These are phyloP conservation scores for Ceratobasidium theobromae DNA, from an alignment of 1,284 basidiomycete species.

Conservation along the genomic window DNA sequence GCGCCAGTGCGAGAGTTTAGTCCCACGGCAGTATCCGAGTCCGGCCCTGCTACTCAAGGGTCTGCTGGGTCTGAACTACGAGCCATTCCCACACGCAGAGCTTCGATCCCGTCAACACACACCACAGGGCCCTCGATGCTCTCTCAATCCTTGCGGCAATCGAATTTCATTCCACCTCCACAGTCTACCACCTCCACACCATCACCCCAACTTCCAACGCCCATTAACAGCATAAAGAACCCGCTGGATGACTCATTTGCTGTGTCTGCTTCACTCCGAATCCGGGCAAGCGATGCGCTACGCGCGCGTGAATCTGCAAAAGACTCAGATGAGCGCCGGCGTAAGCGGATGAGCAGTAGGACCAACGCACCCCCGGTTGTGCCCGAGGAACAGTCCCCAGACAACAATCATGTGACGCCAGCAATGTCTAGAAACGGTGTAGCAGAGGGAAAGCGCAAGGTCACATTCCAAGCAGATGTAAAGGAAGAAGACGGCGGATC, in stretches of 20 bases:
- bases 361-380: not conserved
- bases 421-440: constrained; percentile 24
- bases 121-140: constrained; percentile 20
- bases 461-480: constrained; percentile 29
- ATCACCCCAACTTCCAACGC: not conserved
- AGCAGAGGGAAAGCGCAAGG: constrained; percentile 29
- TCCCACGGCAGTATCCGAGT: not conserved
- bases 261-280: constrained; percentile 32
- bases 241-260: constrained; percentile 32
- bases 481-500: constrained; percentile 29
- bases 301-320: constrained; percentile 3
- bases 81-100: not conserved
- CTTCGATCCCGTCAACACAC: not conserved
- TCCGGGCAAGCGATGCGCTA: constrained; percentile 27
- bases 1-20: constrained; percentile 25
- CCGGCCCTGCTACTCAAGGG: constrained; percentile 19
- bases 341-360: constrained; percentile 7
- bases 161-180: constrained; percentile 10
- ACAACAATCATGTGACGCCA: not conserved
- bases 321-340: constrained; percentile 15
- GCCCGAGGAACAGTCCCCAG: constrained; percentile 5
- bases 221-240: not conserved
- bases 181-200: not conserved
- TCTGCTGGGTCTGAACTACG: not conserved
- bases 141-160: constrained; percentile 18